Conservation (phyloP, 2,329 filamentous ascomycete genomes). For the Leptosphaerulina australis region DNA sequence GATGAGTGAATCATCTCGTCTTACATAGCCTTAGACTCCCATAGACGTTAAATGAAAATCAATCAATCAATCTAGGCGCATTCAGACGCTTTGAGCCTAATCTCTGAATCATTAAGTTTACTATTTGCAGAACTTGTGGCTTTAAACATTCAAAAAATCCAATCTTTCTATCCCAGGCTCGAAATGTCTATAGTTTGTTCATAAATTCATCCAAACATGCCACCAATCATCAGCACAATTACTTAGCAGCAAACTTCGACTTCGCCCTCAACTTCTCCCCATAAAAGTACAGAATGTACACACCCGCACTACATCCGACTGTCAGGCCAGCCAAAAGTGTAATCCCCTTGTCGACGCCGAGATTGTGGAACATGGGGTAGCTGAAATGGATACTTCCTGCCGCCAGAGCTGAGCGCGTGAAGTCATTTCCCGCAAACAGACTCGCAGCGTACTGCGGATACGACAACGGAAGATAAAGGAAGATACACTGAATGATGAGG, state of each 20-base stretch:
- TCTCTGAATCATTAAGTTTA: too few species aligned
- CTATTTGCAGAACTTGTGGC: too few species aligned
- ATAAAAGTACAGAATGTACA: constrained; percentile 63
- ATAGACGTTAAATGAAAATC: too few species aligned
- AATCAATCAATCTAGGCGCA: too few species aligned
- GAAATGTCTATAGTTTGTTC: too few species aligned
- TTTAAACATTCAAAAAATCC: too few species aligned
- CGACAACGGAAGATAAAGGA: constrained; percentile 68
- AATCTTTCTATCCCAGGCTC: too few species aligned
- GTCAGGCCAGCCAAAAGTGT: constrained; percentile 58
- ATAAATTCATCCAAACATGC: too few species aligned
- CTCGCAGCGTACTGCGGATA: constrained; percentile 57
- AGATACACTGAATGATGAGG: constrained; percentile 56
- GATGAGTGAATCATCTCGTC: too few species aligned
- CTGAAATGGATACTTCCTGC: constrained; percentile 66
- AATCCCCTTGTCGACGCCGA: constrained; percentile 64
- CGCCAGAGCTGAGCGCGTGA: constrained; percentile 62
- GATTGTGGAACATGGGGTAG: constrained; percentile 63
- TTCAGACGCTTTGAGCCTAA: too few species aligned
- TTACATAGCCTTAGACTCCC: too few species aligned
- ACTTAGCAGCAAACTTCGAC: constrained; percentile 43
- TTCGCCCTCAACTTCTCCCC: constrained; percentile 39
- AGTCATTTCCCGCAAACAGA: constrained; percentile 69
- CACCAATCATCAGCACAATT: too few species aligned
- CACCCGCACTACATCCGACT: constrained; percentile 57